Conservation (phyloP, 2,329 filamentous ascomycete species). For the Penicillium polonicum region DNA sequence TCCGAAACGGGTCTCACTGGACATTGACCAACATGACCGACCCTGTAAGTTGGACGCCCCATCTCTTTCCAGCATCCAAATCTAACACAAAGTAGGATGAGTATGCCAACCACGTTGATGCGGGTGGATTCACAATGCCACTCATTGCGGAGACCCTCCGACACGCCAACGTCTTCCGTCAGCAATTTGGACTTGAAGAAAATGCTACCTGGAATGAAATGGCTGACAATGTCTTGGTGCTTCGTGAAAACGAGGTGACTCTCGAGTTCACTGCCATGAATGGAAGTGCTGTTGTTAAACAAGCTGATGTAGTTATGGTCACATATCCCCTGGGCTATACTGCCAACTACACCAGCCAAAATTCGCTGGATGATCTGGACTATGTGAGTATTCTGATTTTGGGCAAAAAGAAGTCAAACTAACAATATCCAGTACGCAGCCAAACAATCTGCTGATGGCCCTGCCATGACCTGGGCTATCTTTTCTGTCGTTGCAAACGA, state of each 20-base stretch:
- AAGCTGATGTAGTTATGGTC: constrained; percentile 67
- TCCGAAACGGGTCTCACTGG: constrained; percentile 57
- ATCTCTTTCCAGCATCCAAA: neutral
- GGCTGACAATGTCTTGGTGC: constrained; percentile 56
- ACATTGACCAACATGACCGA: constrained; percentile 67
- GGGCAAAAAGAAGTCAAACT: neutral
- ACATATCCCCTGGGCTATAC: constrained; percentile 64
- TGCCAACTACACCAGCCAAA: constrained; percentile 51
- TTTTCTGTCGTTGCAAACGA: constrained; percentile 67
- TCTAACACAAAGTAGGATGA: constrained; percentile 51
- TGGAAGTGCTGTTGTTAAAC: constrained; percentile 64
- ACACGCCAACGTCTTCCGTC: constrained; percentile 58
- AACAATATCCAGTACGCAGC: constrained; percentile 57
- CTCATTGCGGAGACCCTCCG: constrained; percentile 57
- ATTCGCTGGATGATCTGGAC: constrained; percentile 59
- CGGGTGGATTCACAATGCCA: constrained; percentile 68
- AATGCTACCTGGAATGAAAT: constrained; percentile 62
- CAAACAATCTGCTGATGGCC: constrained; percentile 66
- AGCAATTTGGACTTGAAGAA: constrained; percentile 52
- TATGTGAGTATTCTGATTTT: constrained; percentile 47
- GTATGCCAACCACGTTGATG: constrained; percentile 66
- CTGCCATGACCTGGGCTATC: constrained; percentile 71
- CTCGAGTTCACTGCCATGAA: constrained; percentile 67
- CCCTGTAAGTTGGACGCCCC: constrained; percentile 51
- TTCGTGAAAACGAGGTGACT: constrained; percentile 60